Evolutionary conservation across 306 rosid species (phyloP), one percentile per base, ranked within the genome.

Genomic region (Abrus precatorius): DNA sequence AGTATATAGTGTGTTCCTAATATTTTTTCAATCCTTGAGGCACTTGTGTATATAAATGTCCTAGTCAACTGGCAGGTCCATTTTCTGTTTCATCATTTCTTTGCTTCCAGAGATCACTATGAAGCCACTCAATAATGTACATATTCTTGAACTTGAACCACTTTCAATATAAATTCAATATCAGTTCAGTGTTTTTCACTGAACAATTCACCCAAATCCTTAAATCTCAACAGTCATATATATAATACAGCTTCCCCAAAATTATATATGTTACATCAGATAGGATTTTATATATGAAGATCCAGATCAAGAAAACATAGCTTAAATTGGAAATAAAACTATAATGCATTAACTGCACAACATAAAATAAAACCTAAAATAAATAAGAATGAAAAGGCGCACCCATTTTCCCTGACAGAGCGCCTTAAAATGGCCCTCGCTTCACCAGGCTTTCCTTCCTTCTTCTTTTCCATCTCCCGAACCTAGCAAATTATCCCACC

Each of bases 381-480:
- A 47, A 53, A 41, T 5, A 53, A 13, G 44, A 78, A 65, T 9
- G 32, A 44, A 48, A 48, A 41, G 62, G 69, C 90, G 5, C 79
- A 88, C 98, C 97, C 97, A 74, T 93, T 87, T 67, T 96, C 98
- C 84, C 96, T 88, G 49, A 96, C 97, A 79, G 97, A 91, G 29
- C 95, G 97, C 81, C 99, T 91, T 76, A 93, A 74, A 82, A 89
- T 89, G 59, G 97, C 97, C 90, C 97, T 93, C 12, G 98, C 97
- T 77, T 93, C 98, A 12, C 99, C 99, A 27, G 98, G 99, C 79
- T 89, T 93, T 77, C 99, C 99, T 93, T 96, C 99, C 83, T 90
- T 96, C 82, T 82, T 96, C 83, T 90, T 93, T 85, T 96, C 99
- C 99, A 96, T 96, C 85, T 96, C 98, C 45, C 98, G 87, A 30